Percentiles rank a stretch among this genome's conserved stretches.
These are phyloP conservation scores for Chenopodium quinoa DNA, from an alignment of 148 eudicot species.

Conservation along the genomic window DNA sequence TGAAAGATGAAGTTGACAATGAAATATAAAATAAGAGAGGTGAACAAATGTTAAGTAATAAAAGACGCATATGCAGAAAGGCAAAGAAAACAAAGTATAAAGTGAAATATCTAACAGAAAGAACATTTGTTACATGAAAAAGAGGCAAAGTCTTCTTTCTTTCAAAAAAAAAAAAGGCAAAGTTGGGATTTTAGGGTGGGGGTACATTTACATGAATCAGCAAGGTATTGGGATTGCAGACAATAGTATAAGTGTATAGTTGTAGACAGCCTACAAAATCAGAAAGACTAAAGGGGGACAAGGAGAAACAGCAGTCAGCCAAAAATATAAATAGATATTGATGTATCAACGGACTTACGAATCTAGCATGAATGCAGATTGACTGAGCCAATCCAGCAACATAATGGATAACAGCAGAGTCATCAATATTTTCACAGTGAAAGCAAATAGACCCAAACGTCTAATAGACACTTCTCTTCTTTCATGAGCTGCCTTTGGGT, in stretches of 20 bases:
- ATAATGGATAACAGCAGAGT: neutral
- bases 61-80: neutral
- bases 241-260: neutral
- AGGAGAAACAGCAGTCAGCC: neutral
- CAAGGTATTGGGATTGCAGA: neutral
- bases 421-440: neutral
- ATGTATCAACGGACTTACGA: neutral
- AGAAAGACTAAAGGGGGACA: neutral
- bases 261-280: neutral
- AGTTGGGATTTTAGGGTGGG: neutral
- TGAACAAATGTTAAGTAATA: neutral
- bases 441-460: neutral
- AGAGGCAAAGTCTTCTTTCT: neutral
- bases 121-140: neutral
- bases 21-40: neutral
- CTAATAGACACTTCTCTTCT: neutral
- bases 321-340: neutral
- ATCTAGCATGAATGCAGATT: neutral
- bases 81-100: neutral
- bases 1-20: neutral
- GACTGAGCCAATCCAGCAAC: neutral
- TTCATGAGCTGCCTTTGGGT: neutral
- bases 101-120: neutral
- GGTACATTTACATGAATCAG: neutral
- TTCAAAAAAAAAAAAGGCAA: neutral